These are phyloP conservation scores for Omphalotus guepiniiformis DNA, from an alignment of 768 basidiomycete genomes.

Conservation along the genomic window DNA sequence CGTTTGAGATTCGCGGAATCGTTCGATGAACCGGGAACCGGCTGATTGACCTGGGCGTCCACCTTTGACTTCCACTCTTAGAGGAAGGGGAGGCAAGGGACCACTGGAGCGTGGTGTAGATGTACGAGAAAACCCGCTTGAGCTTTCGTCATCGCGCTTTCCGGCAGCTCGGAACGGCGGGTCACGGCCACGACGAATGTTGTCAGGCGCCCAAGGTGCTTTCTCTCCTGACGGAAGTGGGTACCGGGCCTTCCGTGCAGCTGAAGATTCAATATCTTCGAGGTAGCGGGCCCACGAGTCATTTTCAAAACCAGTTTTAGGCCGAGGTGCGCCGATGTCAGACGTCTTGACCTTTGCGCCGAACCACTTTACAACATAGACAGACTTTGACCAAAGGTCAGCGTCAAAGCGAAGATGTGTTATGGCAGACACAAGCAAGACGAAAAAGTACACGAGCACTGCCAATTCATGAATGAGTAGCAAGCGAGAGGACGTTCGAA, in stretches of 20 bases:
- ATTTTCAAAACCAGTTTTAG: constrained; percentile 19
- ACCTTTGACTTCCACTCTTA: constrained; percentile 24
- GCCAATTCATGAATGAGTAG: neutral
- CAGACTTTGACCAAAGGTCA: constrained; percentile 47
- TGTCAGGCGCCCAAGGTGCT: constrained; percentile 47
- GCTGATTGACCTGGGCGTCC: constrained; percentile 8
- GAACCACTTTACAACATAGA: constrained; percentile 62
- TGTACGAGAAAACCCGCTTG: constrained; percentile 11
- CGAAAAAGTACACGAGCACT: constrained; percentile 56
- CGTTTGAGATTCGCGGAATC: constrained; percentile 31
- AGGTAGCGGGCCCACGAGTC: constrained; percentile 20
- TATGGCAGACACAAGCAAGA: constrained; percentile 42
- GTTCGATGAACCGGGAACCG: constrained; percentile 40
- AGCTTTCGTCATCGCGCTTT: constrained; percentile 18
- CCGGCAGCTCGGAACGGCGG: constrained; percentile 37
- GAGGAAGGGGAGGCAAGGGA: constrained; percentile 27
- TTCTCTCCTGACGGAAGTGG: constrained; percentile 23
- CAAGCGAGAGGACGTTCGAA: neutral
- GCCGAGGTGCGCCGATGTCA: constrained; percentile 3
- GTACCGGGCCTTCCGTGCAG: constrained; percentile 9
- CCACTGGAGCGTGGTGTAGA: constrained; percentile 17
- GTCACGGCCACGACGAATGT: constrained; percentile 54
- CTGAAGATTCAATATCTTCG: constrained; percentile 7
- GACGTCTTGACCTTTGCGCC: constrained; percentile 7
- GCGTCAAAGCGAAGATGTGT: constrained; percentile 40